Percentiles rank a stretch among this genome's conserved stretches.
Conservation (phyloP, 768 basidiomycete species). For the Mycena vulgaris region DNA sequence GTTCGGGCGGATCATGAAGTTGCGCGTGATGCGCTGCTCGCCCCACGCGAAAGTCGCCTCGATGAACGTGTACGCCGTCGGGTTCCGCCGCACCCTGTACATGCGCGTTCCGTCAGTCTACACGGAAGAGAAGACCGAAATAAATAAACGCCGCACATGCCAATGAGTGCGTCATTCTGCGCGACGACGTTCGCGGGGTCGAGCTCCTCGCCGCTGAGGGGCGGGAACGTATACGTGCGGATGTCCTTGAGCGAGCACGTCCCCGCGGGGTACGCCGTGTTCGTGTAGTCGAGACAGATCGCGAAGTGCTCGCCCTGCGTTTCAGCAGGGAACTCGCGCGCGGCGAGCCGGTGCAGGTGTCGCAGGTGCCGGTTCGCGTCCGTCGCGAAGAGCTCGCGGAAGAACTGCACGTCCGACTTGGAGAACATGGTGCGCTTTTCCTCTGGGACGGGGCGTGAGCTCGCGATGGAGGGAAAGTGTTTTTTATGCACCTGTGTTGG, state of each 20-base stretch:
- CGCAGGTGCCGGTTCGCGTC: conserved; percentile 15
- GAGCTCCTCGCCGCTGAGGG: background rate
- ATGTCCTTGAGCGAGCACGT: conserved; percentile 36
- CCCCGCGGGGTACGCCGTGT: conserved; percentile 22
- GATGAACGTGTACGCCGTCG: conserved; percentile 27
- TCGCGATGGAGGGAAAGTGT: background rate
- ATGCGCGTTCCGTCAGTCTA: too few relatives aligned
- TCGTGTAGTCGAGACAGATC: conserved; percentile 32
- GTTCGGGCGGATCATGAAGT: conserved; percentile 25
- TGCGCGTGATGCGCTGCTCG: conserved; percentile 18
- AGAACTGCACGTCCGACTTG: conserved; percentile 3
- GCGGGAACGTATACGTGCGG: conserved; percentile 33
- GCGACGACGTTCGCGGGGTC: conserved; percentile 27
- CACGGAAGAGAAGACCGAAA: background rate
- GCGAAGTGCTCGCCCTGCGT: conserved; percentile 21
- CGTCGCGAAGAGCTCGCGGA: conserved; percentile 24
- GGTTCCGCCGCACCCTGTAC: conserved; percentile 26
- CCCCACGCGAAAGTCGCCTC: conserved; percentile 26
- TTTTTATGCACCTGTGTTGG: background rate
- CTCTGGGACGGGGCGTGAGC: background rate
- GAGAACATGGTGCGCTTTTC: background rate
- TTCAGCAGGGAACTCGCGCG: conserved; percentile 19
- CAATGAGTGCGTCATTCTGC: conserved; percentile 32
- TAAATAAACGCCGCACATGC: conserved; percentile 9
- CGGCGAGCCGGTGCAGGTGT: conserved; percentile 21